phyloP scores from a whole-genome alignment of 345 rosid genomes.

The Eucalyptus tenuipes region DNA sequence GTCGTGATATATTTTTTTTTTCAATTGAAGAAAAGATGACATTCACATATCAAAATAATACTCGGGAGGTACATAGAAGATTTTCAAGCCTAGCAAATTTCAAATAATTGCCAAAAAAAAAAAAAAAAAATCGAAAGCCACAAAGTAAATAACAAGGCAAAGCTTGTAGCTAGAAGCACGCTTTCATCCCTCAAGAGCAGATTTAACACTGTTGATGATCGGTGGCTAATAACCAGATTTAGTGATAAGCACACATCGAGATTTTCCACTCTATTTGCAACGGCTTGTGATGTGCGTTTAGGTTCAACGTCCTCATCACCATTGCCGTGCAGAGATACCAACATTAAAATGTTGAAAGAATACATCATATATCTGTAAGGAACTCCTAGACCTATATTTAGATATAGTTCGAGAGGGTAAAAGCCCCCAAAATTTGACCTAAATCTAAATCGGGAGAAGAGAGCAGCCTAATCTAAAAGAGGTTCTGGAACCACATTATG shows the following conservation, averaged over 20 bases:
- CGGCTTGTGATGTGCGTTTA: accelerated
- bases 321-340: accelerated
- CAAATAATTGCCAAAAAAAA: not conserved
- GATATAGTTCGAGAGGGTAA: not conserved
- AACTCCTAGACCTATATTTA: not conserved
- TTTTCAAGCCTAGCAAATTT: not conserved
- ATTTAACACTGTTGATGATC: accelerated
- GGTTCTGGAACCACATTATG: not conserved
- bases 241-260: not conserved
- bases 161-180: accelerated
- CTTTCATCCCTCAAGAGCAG: not conserved
- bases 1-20: not conserved
- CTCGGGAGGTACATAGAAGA: not conserved
- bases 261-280: not conserved
- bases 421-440: not conserved
- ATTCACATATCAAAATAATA: not conserved
- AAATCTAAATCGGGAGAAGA: accelerated
- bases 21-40: not conserved
- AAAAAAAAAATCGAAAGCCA: accelerated
- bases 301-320: not conserved
- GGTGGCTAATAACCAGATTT: accelerated
- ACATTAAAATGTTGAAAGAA: not conserved
- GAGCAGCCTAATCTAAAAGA: not conserved
- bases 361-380: accelerated
- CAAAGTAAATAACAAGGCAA: not conserved